Percentiles rank a stretch among this genome's conserved stretches.
Conservation (phyloP, 805 yeast genomes). For the Kurtzmaniella cleridarum region DNA sequence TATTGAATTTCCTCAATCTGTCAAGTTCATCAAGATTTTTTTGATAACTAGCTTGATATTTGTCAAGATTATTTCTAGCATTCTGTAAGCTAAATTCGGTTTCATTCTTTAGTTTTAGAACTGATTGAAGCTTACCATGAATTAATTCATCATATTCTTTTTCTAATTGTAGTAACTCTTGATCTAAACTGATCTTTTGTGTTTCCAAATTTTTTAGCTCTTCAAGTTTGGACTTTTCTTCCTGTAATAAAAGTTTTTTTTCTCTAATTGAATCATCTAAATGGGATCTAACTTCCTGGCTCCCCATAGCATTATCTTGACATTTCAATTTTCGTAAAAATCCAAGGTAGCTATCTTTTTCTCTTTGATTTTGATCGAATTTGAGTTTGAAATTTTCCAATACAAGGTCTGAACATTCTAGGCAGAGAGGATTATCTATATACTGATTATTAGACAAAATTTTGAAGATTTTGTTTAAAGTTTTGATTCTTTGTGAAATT, state of each 20-base stretch:
- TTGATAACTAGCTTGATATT: constrained; percentile 59
- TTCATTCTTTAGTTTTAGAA: constrained; percentile 47
- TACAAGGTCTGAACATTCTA: constrained; percentile 71
- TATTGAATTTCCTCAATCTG: constrained; percentile 67
- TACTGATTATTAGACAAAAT: constrained; percentile 64
- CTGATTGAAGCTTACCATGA: constrained; percentile 40
- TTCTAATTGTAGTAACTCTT: constrained; percentile 43
- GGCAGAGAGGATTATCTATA: constrained; percentile 79
- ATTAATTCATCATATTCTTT: constrained; percentile 28
- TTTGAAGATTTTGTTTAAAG: constrained; percentile 63
- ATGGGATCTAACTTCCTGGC: constrained; percentile 24
- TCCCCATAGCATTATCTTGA: constrained; percentile 12
- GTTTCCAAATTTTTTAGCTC: constrained; percentile 36
- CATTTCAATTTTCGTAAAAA: constrained; percentile 65
- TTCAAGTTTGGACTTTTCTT: constrained; percentile 28
- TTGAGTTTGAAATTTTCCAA: constrained; percentile 60
- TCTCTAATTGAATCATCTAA: constrained; percentile 43
- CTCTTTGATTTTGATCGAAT: constrained; percentile 68
- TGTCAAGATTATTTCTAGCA: constrained; percentile 51
- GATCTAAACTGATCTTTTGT: constrained; percentile 40
- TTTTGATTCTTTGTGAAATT: constrained; percentile 45
- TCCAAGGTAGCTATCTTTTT: constrained; percentile 70
- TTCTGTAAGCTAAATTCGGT: constrained; percentile 48
- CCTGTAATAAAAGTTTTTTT: constrained; percentile 35
- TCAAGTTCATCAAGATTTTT: constrained; percentile 62